Evolutionary conservation across 2,329 filamentous ascomycete species (phyloP), one percentile per base, ranked within the genome.

Genomic region (Beauveria asiatica): DNA sequence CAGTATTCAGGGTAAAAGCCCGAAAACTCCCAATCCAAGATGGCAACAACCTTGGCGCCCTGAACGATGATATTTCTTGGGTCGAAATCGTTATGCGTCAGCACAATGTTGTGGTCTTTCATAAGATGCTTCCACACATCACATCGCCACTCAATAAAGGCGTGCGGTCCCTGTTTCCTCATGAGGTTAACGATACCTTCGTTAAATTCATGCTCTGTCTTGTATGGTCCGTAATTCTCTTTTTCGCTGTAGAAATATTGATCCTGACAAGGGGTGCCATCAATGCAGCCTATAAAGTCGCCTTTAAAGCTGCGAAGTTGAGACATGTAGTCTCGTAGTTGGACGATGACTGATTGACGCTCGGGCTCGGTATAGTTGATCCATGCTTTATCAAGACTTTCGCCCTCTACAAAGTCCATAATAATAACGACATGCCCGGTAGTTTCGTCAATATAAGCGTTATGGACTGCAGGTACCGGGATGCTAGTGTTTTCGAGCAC

Each of bases 121-220:
- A 66, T 65, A 21, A 64, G 46, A 25, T 39, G 58, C 25, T 51
- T 37, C 64, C 61, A 65, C 44, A 64, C 61, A 30, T 53, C 56
- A 30, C 60, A 65, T 30, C 55, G 58, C 54, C 59, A 60, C 23
- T 62, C 59, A 8, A 21, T 19, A 51, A 62, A 63, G 7, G 48
- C 53, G 41, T 55, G 13, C 5, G 51, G 45, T 1, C 55, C 41
- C 5, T 62, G 53, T 25, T 46, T 59, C 57, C 60, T 62, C 64
- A 66, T 61, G n/a, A 62, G 61, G 9, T 51, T 59, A 2, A 65
- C 54, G 33, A 67, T 61, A 3, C 60, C 63, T 10, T 62, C 3
- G 52, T 65, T 67, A 44, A 66, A 67, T 3, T 66, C 64, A 6
- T 59, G 41, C 51, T 67, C 65, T 1, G 53, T 62, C 37, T 57